Evolutionary conservation across 2,329 filamentous ascomycete species (phyloP), one percentile per base, ranked within the genome.

Genomic region (Saccharata proteae): DNA sequence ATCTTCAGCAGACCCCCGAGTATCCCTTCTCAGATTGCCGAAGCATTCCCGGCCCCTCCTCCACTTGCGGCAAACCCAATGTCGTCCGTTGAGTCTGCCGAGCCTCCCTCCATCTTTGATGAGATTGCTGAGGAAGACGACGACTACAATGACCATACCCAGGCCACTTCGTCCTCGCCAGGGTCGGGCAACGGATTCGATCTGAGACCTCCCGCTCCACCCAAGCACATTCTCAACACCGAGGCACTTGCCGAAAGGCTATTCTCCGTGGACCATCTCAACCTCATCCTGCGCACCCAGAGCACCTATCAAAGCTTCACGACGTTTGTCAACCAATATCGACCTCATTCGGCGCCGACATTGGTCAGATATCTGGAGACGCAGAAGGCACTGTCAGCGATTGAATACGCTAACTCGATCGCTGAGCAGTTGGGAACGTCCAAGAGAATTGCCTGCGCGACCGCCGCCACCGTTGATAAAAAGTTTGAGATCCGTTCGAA

Each of bases 351-450:
- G 0, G 61, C 78, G 4, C 67, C 74, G 0, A 59, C 78, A 7
- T 55, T 83, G 10, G 67, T 72, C 11, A 78, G 80, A 51, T 82
- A 81, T 39, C 58, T 82, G 2, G 74, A 80, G 42, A 67, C 75
- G 0, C 54, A 72, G 34, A 84, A 83, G 46, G 77, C 77, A 1
- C 53, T 80, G 6, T 71, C 71, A 40, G 77, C 78, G 2, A 70
- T 83, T 23, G 60, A 65, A 12, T 83, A 82, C 44, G 69, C 75
- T 12, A 81, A 83, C 49, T 65, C 74, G 0, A 61, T 82, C 30
- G 64, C 71, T 1, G 64, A 68, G 28, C 62, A 70, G 3, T 18
- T 17, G 26, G n/a, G n/a, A n/a, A n/a, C 39, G n/a, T 40, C 42
- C 4, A 25, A 9, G 16, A 13, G 22, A 40, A 29, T 6, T 36